phyloP scores from a whole-genome alignment of 1,139 yeast genomes.

The Yamadazyma triangularis region DNA sequence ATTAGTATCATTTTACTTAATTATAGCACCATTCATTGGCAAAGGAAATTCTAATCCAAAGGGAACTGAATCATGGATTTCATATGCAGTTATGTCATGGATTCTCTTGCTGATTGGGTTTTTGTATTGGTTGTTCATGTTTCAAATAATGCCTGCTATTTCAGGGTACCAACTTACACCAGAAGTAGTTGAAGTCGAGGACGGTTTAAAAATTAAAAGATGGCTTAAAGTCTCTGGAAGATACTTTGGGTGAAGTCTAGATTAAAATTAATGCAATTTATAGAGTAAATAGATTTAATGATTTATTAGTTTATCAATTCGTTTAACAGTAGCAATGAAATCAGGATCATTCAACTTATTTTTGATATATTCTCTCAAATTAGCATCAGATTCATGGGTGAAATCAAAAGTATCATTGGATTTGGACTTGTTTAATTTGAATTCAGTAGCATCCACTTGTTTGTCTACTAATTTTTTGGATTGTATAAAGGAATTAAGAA shows the following conservation, averaged over 20 bases:
- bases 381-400: too few relatives aligned
- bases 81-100: constrained; percentile 43
- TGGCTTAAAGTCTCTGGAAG: constrained; percentile 31
- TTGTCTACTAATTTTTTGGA: too few relatives aligned
- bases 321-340: constrained; percentile 3
- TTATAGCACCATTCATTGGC: constrained; percentile 45
- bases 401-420: too few relatives aligned
- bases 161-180: constrained; percentile 39
- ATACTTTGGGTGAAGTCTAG: constrained; percentile 3
- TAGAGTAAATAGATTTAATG: too few relatives aligned
- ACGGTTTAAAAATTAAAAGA: constrained; percentile 51
- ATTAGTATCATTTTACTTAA: constrained; percentile 33
- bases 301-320: constrained; percentile 3
- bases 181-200: constrained; percentile 37
- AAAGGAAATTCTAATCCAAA: constrained; percentile 34
- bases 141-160: constrained; percentile 39
- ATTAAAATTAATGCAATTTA: constrained; percentile 1
- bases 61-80: constrained; percentile 46
- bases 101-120: constrained; percentile 31
- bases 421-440: too few relatives aligned
- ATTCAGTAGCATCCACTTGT: too few relatives aligned
- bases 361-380: constrained; percentile 1
- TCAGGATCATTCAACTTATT: constrained; percentile 1
- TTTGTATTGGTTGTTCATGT: constrained; percentile 47
- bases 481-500: too few relatives aligned